Evolutionary conservation across 768 basidiomycete genomes (phyloP).

Genomic region (Lentinus brumalis): DNA sequence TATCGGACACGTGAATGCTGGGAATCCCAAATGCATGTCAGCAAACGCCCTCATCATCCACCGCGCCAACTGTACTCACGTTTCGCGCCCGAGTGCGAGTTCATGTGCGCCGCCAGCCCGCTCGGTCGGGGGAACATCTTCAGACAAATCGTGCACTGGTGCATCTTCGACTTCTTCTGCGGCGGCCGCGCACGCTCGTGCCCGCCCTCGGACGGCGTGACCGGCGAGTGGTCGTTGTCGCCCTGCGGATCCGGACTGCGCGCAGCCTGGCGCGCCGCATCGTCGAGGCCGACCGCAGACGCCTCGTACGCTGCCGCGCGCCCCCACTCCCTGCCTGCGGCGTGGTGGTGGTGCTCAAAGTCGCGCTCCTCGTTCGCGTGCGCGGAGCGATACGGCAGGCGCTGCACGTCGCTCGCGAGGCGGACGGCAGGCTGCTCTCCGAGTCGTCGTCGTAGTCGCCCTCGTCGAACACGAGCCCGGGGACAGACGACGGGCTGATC

Average conservation of each 20-base stretch:
- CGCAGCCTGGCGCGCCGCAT: background rate
- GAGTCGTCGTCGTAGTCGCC: slow-evolving; percentile 34
- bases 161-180: slow-evolving; percentile 50
- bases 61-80: slow-evolving; percentile 36
- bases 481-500: slow-evolving; percentile 30
- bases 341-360: background rate
- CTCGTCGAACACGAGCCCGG: slow-evolving; percentile 30
- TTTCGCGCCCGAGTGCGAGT: slow-evolving; percentile 52
- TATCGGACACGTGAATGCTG: slow-evolving; percentile 53
- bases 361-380: slow-evolving; percentile 15
- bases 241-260: slow-evolving; percentile 5
- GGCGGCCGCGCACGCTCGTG: slow-evolving; percentile 12
- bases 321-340: slow-evolving; percentile 10
- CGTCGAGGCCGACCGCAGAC: slow-evolving; percentile 5
- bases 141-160: slow-evolving; percentile 45
- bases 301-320: background rate
- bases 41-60: background rate
- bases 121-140: slow-evolving; percentile 53
- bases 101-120: slow-evolving; percentile 55
- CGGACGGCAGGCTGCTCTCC: slow-evolving; percentile 31
- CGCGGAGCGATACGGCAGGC: slow-evolving; percentile 19
- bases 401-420: slow-evolving; percentile 29
- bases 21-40: background rate
- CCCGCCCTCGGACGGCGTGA: slow-evolving; percentile 3
- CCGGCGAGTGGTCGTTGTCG: background rate